Base-by-base conservation (phyloP, 129 eudicot genomes). In the Erigeron canadensis region DNA sequence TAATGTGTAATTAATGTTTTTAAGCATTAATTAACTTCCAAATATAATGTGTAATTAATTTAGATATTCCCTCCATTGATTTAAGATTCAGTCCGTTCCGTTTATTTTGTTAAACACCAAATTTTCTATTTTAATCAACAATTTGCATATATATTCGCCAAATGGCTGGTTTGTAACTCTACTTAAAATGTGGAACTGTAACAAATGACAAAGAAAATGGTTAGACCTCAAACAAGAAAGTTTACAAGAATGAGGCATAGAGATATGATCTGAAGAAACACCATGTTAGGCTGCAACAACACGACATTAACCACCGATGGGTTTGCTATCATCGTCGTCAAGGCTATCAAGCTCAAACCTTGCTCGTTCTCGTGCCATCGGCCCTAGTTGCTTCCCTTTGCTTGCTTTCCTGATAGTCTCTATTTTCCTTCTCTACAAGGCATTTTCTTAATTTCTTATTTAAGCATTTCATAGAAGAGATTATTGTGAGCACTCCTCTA, bases 381-480 rank as follows among this genome's bases (percentile, higher is more conserved):
- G 69, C 63, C 75, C 75, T 15, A 74, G 38, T 45, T 82, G 70
- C 51, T 59, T 80, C 58, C 83, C 72, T 1, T 78, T 82, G 55
- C 59, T 82, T 22, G 71, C 75, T 50, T 65, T 82, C 47, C 86
- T 74, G 63, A 74, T 72, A 10, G 12, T 79, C 57, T 61, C 75
- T 12, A 15, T 78, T 54, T 78, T 74, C 72, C 63, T 82, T 38
- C 83, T 82, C 28, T 78, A 63, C 69, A 75, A 82, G 81, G 86
- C 75, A 4, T 57, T 5, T 56, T 56, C 4, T 18, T n/a, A n/a
- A n/a, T n/a, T 17, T 50, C 51, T 46, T 22, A 23, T 9, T 63
- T 7, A 19, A 50, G 18, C 51, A 48, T 21, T 45, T 56, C 17
- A 43, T 38, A 43, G 42, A 58, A 4, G 22, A 47, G 34, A 3